Evolutionary conservation across 179 eudicot species (phyloP), one percentile per base, ranked within the genome.

Genomic region (Sideroxylon spinosum): DNA sequence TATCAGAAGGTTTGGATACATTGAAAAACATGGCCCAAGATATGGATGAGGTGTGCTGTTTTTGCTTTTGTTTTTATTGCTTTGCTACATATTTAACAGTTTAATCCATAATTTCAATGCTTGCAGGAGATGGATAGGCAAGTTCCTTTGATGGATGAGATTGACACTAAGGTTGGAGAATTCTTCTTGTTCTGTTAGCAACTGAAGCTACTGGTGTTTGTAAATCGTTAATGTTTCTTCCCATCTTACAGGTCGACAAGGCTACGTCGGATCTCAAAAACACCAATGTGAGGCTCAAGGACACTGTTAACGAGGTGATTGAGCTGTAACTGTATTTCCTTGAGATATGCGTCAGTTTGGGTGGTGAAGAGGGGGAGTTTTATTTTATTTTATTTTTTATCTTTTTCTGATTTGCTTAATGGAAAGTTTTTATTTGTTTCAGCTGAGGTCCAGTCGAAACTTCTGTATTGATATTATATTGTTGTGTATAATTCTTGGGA

Each of bases 61-160:
- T 81, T 20, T 75, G 13, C 56, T 73, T 76, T 78, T 14, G 3
- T 70, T 29, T 65, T 53, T 60, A 44, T 57, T 79, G 37, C 48
- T 65, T 16, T 50, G 4, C 46, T 17, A 0, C 53, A 37, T 20
- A 6, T 37, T 20, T 37, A 64, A 59, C 68, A 76, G 7, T 11
- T 32, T 62, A 22, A 48, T 48, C 63, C 22, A 17, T 74, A 22
- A 48, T 69, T 23, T 22, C 25, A 77, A 25, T 66, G 26, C 74
- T 71, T 86, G 83, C 95, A 93, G 97, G 99, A 95, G 80, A 10
- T 93, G 82, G 99, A 92, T 82, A 95, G 93, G 81, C 99, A 95
- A 89, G 99, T 92, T 71, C 99, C 99, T 66, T 74, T 95, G 84
- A 93, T 95, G 99, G 99, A 96, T 86, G 99, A 96, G 89, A 96